A percentile compares a stretch with the other conserved stretches of the same genome.
phyloP scores from a whole-genome alignment of 768 basidiomycete genomes.

The Kwoniella botswanensis region DNA sequence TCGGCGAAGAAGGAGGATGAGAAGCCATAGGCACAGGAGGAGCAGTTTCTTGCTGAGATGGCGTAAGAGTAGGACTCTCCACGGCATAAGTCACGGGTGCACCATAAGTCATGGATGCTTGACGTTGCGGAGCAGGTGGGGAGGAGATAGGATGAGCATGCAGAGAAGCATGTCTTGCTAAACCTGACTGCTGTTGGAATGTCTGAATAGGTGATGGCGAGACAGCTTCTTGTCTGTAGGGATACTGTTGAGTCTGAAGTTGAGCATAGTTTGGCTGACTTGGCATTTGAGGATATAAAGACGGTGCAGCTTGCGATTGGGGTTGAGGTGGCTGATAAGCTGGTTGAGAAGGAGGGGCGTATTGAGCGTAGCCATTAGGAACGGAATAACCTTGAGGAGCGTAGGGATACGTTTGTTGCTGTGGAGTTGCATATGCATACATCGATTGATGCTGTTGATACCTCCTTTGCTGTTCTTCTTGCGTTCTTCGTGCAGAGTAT shows the following conservation, averaged over 20 bases:
- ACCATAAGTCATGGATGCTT: conserved; percentile 28
- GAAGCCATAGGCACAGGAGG: conserved; percentile 19
- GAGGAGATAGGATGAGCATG: conserved; percentile 29
- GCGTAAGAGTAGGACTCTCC: neutral
- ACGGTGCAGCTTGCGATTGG: conserved; percentile 25
- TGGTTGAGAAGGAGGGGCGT: conserved; percentile 10
- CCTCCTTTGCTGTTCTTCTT: conserved; percentile 48
- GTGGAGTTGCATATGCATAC: conserved; percentile 35
- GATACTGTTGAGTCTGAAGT: conserved; percentile 36
- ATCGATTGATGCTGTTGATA: conserved; percentile 46
- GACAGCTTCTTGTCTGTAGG: conserved; percentile 17
- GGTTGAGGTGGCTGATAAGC: conserved; percentile 32
- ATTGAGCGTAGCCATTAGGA: conserved; percentile 7
- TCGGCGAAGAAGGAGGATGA: conserved; percentile 20
- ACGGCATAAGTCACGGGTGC: conserved; percentile 7
- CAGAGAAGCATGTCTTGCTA: conserved; percentile 30
- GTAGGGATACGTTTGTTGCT: conserved; percentile 9
- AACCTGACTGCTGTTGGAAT: conserved; percentile 27
- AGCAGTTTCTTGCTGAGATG: neutral
- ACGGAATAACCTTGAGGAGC: conserved; percentile 11
- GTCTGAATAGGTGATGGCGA: neutral
- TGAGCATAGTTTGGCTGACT: conserved; percentile 33
- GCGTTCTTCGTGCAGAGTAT: conserved; percentile 45
- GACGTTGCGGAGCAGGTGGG: conserved; percentile 22
- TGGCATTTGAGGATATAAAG: conserved; percentile 50